Conservation (phyloP, 1,139 yeast genomes). For the Taiozyma sp. region DNA sequence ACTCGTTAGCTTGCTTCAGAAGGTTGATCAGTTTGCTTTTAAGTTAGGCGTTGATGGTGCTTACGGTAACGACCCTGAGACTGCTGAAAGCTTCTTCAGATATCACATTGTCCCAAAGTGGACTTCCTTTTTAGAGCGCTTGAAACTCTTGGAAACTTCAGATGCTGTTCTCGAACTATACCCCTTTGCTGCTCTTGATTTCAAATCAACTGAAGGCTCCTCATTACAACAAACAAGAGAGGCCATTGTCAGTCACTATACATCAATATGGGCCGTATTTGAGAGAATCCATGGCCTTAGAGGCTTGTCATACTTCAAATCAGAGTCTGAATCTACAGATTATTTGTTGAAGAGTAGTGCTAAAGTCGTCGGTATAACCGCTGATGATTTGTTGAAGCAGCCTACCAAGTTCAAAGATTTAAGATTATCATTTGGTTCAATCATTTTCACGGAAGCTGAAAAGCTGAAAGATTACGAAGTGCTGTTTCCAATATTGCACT, state of each 20-base stretch:
- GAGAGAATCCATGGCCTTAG: neutral
- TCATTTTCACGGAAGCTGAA: neutral
- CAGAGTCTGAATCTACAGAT: neutral
- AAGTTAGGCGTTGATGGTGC: conserved; percentile 35
- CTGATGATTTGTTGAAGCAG: neutral
- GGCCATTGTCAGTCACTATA: neutral
- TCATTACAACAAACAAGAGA: neutral
- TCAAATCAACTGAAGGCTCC: neutral
- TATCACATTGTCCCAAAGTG: conserved; percentile 31
- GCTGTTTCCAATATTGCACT: neutral
- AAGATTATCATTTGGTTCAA: neutral
- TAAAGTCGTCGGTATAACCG: neutral
- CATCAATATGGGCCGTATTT: neutral
- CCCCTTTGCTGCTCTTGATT: neutral
- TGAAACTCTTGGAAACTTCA: conserved; percentile 3
- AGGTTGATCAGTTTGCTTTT: conserved; percentile 32
- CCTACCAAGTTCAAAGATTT: neutral
- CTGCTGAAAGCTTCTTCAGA: conserved; percentile 36
- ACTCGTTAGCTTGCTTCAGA: neutral
- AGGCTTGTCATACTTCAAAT: neutral
- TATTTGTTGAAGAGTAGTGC: neutral
- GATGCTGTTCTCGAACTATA: neutral
- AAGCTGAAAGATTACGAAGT: neutral
- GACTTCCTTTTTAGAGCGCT: conserved; percentile 23
- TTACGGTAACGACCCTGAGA: conserved; percentile 37